Conservation (phyloP, 2,329 filamentous ascomycete genomes). For the Aspergillus fumigatiaffinis region DNA sequence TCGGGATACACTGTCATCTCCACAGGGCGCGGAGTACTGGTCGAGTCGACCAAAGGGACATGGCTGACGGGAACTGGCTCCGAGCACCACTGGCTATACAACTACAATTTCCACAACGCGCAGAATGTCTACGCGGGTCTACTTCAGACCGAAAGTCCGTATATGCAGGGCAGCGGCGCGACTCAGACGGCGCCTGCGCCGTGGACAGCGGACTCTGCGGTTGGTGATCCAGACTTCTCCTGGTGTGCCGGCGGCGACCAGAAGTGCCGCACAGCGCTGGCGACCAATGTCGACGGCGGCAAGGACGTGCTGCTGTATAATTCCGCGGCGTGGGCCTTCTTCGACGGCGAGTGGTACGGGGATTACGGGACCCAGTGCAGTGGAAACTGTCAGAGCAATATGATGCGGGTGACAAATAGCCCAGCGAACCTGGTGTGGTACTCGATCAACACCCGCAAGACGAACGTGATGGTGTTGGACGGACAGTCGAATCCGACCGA, state of each 20-base stretch:
- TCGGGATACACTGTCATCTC: conserved; percentile 26
- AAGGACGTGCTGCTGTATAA: conserved; percentile 29
- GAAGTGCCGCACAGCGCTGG: conserved; percentile 27
- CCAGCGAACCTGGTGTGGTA: conserved; percentile 30
- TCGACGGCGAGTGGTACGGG: conserved; percentile 26
- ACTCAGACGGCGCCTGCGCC: conserved; percentile 25
- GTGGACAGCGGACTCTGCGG: conserved; percentile 20
- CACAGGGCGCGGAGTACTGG: conserved; percentile 39
- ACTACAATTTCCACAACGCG: conserved; percentile 45
- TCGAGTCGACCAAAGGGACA: conserved; percentile 39
- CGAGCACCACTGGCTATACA: conserved; percentile 47
- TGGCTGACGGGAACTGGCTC: conserved; percentile 47
- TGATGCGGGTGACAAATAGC: conserved; percentile 27
- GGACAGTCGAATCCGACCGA: conserved; percentile 22
- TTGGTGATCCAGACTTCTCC: conserved; percentile 30
- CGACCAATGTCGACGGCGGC: conserved; percentile 30
- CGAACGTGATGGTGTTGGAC: conserved; percentile 30
- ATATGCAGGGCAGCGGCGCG: conserved; percentile 31
- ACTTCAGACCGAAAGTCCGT: conserved; percentile 33
- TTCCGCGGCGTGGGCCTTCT: conserved; percentile 34
- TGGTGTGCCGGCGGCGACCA: conserved; percentile 26
- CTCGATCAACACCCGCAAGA: conserved; percentile 26
- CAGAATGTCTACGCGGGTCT: conserved; percentile 40
- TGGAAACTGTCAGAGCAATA: conserved; percentile 29
- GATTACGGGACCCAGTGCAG: conserved; percentile 27